Base-by-base conservation (phyloP, 208 protist genomes). In the Leishmania mexicana region DNA sequence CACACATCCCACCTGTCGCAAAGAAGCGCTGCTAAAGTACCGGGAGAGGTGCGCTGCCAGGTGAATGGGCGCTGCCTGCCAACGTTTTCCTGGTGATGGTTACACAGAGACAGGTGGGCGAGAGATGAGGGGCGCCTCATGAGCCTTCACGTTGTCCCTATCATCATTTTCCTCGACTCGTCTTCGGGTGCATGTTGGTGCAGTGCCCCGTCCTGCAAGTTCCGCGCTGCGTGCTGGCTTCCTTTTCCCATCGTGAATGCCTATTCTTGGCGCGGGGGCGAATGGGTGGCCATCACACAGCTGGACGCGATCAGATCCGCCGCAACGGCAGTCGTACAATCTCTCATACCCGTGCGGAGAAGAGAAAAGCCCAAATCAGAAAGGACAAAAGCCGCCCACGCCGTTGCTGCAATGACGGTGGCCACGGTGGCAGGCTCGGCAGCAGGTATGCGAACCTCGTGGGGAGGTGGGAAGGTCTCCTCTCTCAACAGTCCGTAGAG, bases 21-120 rank as follows among this genome's bases (percentile, higher is more conserved):
- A 13, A 28, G n/a, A 10, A 21, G 21, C 38, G 67, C 76, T 5
- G 54, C 28, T 45, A 35, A 5, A 8, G 24, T 15, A 4, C n/a
- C 15, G 73, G 58, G 42, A n/a, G 58, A 62, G 40, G 72, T 74
- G 65, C 64, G 75, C n/a, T 88, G 78, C 51, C 88, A 92, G 80
- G n/a, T 92, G 80, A 92, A 92, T 42, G 88, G 88, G 0, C 86
- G 79, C 8, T 85, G 86, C 80, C 31, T 81, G 58, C 38, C 77
- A 8, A 76, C 73, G 8, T 86, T 85, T 65, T 42, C 53, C 31
- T 92, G 88, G 88, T 92, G 79, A 84, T 72, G 38, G 7, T 72
- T n/a, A 21, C 15, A 47, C 67, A 49, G 67, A 49, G 31, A 17
- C 64, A 8, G 11, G n/a, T 68, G 64, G 35, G 11, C 38, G 10